Evolutionary conservation across 805 yeast genomes (phyloP), one percentile per base, ranked within the genome.

Genomic region (Candida pseudoglaebosa): DNA sequence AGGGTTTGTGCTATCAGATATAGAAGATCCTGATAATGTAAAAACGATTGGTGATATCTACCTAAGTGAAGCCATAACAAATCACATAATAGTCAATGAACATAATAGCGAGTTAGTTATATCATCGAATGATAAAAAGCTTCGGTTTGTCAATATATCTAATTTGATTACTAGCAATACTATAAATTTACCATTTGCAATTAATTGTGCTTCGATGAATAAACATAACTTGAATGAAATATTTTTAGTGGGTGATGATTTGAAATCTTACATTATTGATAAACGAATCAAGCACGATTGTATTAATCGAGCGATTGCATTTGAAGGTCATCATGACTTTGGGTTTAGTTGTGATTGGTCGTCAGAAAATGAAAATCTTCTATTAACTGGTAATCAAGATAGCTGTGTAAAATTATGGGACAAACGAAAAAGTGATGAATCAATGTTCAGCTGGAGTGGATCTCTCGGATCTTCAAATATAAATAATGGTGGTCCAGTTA

Each of bases 331-430:
- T 52, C 54, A 56, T 35, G 84, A 80, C 50, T 78, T 53, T 50
- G 73, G 79, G 3, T 79, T 79, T 45, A 65, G 79, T 29, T 78
- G 82, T 50, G 83, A 78, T 47, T 80, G 84, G 84, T 61, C 65
- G 2, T 59, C 63, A 1, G 36, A 39, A 4, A 60, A 69, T 44
- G 75, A 68, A 10, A 56, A 69, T 34, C 47, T 62, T 4, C 44
- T 79, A 13, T 71, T 76, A 4, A 72, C 82, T 0, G 84, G 84
- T 4, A 75, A 71, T 48, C 84, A 80, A 52, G 85, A 80, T 53
- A 73, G 80, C 2, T 69, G 80, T 6, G 69, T 78, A 9, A 59
- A 76, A 29, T 45, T 78, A 6, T 77, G 73, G 67, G 84, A 80
- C 54, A 52, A 66, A 29, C 50, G 85, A 35, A 57, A 46, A 38